These are phyloP conservation scores for Miamiensis avidus DNA, from an alignment of 169 alveolate genomes.

Conservation along the genomic window DNA sequence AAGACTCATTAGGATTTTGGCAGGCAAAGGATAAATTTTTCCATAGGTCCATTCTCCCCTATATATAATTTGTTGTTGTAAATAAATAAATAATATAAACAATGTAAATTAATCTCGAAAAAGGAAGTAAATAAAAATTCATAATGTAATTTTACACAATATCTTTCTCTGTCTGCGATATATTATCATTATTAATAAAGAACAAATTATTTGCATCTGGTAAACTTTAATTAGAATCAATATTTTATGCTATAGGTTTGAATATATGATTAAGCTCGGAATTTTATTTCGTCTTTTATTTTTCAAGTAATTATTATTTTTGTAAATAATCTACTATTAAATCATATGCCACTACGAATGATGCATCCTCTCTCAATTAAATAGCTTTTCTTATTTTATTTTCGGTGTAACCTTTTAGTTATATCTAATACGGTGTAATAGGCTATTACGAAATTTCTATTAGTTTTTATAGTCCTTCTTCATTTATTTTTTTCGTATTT, in stretches of 20 bases:
- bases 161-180: neutral
- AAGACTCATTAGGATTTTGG: slow-evolving; percentile 27
- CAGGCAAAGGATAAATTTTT: slow-evolving; percentile 17
- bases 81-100: too few species aligned
- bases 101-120: too few species aligned
- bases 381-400: slow-evolving; percentile 23
- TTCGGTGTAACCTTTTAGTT: neutral
- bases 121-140: too few species aligned
- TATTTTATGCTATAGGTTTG: slow-evolving; percentile 10
- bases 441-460: neutral
- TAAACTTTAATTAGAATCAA: slow-evolving; percentile 9
- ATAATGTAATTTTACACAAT: neutral
- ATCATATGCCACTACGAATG: slow-evolving; percentile 45
- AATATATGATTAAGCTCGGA: slow-evolving; percentile 20
- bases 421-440: neutral
- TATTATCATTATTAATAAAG: neutral
- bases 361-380: slow-evolving; percentile 37
- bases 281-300: neutral
- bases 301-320: slow-evolving; percentile 11
- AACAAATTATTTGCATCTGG: neutral
- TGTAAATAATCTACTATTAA: slow-evolving; percentile 18
- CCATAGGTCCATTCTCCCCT: slow-evolving; percentile 29
- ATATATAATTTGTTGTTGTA: slow-evolving; percentile 8
- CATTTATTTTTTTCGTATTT: slow-evolving; percentile 16
- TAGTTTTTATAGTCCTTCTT: slow-evolving; percentile 29